Percentiles rank a stretch among this genome's conserved stretches.
phyloP scores from a whole-genome alignment of 306 rosid species.

The Glycine soja region DNA sequence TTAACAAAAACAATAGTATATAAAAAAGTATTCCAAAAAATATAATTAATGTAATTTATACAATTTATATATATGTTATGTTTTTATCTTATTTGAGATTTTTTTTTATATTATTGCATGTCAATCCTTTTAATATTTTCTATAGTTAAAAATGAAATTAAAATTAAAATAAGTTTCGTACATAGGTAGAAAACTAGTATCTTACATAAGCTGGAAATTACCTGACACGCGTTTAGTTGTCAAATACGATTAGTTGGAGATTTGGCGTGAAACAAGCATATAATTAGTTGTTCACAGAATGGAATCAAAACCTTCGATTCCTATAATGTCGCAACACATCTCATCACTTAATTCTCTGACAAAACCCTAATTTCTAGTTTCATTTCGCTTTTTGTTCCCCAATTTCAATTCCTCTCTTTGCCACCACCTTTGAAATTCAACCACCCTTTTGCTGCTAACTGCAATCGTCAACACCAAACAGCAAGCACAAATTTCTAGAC shows the following conservation, averaged over 20 bases:
- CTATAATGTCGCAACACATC: slow-evolving; percentile 53
- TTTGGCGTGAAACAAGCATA: slow-evolving; percentile 44
- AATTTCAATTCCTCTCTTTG: background rate
- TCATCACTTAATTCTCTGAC: slow-evolving; percentile 36
- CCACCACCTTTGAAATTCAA: slow-evolving; percentile 8
- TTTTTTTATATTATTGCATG: too few relatives aligned
- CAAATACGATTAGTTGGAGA: slow-evolving; percentile 2
- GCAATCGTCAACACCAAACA: background rate
- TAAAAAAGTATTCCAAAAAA: too few relatives aligned
- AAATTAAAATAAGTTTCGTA: too few relatives aligned
- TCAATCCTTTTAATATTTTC: too few relatives aligned
- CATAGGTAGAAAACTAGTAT: background rate
- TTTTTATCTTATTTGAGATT: too few relatives aligned
- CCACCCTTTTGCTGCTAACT: background rate
- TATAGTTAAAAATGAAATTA: too few relatives aligned
- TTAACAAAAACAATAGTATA: too few relatives aligned
- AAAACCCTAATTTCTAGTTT: slow-evolving; percentile 52
- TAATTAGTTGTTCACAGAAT: slow-evolving; percentile 39
- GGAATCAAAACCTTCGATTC: slow-evolving; percentile 38
- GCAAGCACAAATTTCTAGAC: background rate
- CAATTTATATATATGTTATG: too few relatives aligned
- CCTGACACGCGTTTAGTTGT: background rate
- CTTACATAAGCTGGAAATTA: background rate
- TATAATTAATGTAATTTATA: too few relatives aligned
- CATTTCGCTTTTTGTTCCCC: slow-evolving; percentile 23